phyloP scores from a whole-genome alignment of 2,329 filamentous ascomycete genomes.

The Monosporascus cannonballus region DNA sequence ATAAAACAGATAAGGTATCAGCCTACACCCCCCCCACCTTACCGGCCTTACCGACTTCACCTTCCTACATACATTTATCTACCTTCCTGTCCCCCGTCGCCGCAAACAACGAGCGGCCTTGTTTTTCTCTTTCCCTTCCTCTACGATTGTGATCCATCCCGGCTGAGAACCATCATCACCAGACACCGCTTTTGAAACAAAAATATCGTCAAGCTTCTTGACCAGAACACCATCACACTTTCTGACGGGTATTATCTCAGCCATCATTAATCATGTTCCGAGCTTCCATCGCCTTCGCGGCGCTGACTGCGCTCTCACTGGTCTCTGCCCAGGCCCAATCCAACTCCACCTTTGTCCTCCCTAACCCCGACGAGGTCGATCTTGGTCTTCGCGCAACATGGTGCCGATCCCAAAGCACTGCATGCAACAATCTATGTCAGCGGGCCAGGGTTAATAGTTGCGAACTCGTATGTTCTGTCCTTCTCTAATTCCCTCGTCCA shows the following conservation, averaged over 20 bases:
- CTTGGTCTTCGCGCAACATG: slow-evolving; percentile 33
- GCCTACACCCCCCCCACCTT: no score
- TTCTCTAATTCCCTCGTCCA: not conserved
- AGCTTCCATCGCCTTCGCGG: slow-evolving; percentile 30
- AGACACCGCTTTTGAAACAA: not conserved
- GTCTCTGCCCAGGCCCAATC: slow-evolving; percentile 35
- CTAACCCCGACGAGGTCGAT: slow-evolving; percentile 28
- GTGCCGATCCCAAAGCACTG: slow-evolving; percentile 46
- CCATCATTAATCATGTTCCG: slow-evolving; percentile 19
- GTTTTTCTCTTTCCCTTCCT: not conserved
- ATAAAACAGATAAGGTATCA: no score
- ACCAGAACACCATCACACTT: slow-evolving; percentile 1
- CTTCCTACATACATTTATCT: no score
- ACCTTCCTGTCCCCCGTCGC: no score
- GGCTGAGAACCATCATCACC: not conserved
- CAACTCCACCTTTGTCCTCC: slow-evolving; percentile 39
- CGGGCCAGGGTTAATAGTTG: slow-evolving; percentile 37
- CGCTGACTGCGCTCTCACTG: slow-evolving; percentile 37
- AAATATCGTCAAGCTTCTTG: slow-evolving; percentile 3
- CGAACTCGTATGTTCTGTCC: slow-evolving; percentile 33
- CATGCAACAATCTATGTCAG: slow-evolving; percentile 43
- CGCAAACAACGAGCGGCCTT: no score
- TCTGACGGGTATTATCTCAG: not conserved
- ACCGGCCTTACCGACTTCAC: no score
- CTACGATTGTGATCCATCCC: not conserved